Evolutionary conservation across 352 stramenopile species (phyloP).

Genomic region (Phytophthora aleatoria): DNA sequence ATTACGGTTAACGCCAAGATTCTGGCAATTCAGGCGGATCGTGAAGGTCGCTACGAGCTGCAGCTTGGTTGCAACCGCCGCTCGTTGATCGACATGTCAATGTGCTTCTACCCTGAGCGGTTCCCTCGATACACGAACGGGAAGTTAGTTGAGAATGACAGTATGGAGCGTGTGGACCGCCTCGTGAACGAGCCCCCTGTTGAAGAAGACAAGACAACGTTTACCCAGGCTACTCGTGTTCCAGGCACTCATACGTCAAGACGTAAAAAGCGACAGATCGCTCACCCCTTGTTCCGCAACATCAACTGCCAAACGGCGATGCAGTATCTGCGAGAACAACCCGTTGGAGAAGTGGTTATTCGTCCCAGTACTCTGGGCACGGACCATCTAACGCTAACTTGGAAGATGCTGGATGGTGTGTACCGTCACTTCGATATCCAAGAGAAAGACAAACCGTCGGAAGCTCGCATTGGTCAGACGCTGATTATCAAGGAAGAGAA

Average conservation of each 20-base stretch:
- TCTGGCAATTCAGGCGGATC: conserved; percentile 70
- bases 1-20: conserved; percentile 90
- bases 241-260: conserved; percentile 46
- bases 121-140: conserved; percentile 63
- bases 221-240: conserved; percentile 39
- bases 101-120: conserved; percentile 67
- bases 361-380: conserved; percentile 82
- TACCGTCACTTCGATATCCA: conserved; percentile 90
- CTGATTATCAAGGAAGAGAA: conserved; percentile 88
- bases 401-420: conserved; percentile 88
- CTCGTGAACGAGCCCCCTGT: conserved; percentile 75
- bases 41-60: conserved; percentile 75
- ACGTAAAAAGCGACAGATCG: conserved; percentile 89
- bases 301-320: conserved; percentile 86
- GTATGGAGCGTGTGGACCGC: conserved; percentile 69
- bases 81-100: conserved; percentile 76
- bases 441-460: conserved; percentile 87
- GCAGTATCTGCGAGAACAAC: conserved; percentile 79
- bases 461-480: conserved; percentile 79
- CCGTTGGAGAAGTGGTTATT: conserved; percentile 85
- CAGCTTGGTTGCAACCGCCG: conserved; percentile 77
- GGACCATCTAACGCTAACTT: conserved; percentile 88
- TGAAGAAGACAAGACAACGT: conserved; percentile 75
- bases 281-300: conserved; percentile 86
- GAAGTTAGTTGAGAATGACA: conserved; percentile 68